Conservation (phyloP, 192 early-diverging fungal genomes). For the Backusella tuberculispora region DNA sequence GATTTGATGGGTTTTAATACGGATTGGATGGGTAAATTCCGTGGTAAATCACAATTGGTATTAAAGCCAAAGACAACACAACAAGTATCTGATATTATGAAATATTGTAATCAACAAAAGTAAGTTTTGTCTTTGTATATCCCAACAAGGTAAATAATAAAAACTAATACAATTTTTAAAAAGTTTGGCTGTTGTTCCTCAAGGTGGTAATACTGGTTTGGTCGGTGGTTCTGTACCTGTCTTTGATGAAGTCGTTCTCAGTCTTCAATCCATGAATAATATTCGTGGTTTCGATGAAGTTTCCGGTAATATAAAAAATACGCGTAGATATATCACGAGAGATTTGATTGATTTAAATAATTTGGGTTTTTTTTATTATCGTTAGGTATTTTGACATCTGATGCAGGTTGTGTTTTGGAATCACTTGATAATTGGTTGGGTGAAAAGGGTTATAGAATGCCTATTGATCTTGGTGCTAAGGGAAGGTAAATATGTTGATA, state of each 20-base stretch:
- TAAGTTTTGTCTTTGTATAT: not conserved
- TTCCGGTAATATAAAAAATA: slow-evolving; percentile 44
- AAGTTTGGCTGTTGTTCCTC: slow-evolving; percentile 90
- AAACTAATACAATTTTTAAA: not conserved
- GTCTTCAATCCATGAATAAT: slow-evolving; percentile 76
- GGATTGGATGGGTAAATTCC: slow-evolving; percentile 97
- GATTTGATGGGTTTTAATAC: slow-evolving; percentile 77
- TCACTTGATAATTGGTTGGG: slow-evolving; percentile 84
- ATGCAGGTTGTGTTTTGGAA: slow-evolving; percentile 94
- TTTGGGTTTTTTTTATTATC: not conserved
- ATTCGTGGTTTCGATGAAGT: slow-evolving; percentile 73
- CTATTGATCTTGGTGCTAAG: slow-evolving; percentile 90
- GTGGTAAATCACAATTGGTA: slow-evolving; percentile 80
- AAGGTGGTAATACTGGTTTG: slow-evolving; percentile 98
- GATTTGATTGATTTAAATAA: no score
- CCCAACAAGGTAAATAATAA: no score
- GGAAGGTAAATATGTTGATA: slow-evolving; percentile 45
- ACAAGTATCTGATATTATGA: slow-evolving; percentile 83
- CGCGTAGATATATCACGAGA: no score
- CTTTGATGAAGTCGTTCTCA: slow-evolving; percentile 93
- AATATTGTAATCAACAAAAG: slow-evolving; percentile 84
- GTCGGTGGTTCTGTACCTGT: slow-evolving; percentile 97
- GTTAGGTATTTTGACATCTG: slow-evolving; percentile 82
- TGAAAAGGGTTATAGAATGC: slow-evolving; percentile 89
- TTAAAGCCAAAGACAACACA: slow-evolving; percentile 85